phyloP scores from a whole-genome alignment of 371 early-diverging fungal genomes.

The Lichtheimia corymbifera region DNA sequence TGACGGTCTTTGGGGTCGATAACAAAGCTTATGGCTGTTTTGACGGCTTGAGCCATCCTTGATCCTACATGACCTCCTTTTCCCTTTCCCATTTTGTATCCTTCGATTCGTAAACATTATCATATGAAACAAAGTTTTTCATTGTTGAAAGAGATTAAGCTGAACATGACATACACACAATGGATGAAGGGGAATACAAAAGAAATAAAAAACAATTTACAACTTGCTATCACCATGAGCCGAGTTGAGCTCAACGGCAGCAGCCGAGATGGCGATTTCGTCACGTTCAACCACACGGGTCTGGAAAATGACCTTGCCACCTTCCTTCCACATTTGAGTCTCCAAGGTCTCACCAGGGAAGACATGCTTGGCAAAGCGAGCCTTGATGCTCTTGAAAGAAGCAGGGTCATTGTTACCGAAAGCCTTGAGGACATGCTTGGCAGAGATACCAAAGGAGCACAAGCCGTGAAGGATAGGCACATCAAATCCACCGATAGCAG shows the following conservation, averaged over 20 bases:
- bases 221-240: conserved; percentile 44
- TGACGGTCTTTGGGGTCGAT: too few species aligned
- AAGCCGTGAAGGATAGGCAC: conserved; percentile 96
- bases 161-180: too few species aligned
- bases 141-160: too few species aligned
- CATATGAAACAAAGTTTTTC: too few species aligned
- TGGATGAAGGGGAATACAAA: too few species aligned
- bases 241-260: conserved; percentile 74
- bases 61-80: too few species aligned
- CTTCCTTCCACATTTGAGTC: conserved; percentile 95
- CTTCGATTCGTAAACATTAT: too few species aligned
- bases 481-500: conserved; percentile 91
- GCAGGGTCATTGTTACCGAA: conserved; percentile 74
- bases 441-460: conserved; percentile 90
- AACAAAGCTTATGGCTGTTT: too few species aligned
- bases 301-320: conserved; percentile 86
- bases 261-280: conserved; percentile 81
- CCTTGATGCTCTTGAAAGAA: conserved; percentile 85
- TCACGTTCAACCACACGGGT: conserved; percentile 92
- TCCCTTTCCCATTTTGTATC: too few species aligned
- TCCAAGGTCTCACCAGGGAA: conserved; percentile 97
- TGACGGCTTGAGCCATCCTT: too few species aligned
- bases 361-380: conserved; percentile 88
- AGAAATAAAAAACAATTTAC: conserved; percentile 16
- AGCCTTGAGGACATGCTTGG: conserved; percentile 80